Conservation (phyloP, 2,329 filamentous ascomycete species). For the Didymella pomorum region DNA sequence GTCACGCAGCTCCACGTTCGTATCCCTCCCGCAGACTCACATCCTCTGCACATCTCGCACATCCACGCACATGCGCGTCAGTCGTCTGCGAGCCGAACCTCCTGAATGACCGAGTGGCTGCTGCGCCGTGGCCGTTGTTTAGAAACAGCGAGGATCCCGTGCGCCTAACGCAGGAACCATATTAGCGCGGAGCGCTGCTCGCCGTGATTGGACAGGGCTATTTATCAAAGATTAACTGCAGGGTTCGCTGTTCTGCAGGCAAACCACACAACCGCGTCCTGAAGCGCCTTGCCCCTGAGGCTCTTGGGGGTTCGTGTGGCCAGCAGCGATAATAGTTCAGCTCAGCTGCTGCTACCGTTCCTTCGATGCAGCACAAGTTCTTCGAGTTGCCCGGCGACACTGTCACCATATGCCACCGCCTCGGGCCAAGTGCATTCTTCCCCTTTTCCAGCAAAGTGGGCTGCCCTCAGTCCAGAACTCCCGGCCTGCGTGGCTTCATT, state of each 20-base stretch:
- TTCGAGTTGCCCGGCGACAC: constrained; percentile 19
- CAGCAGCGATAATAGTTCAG: constrained; percentile 1
- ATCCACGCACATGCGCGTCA: constrained; percentile 3
- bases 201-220: constrained; percentile 31
- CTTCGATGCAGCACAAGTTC: constrained; percentile 15
- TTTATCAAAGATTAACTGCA: constrained; percentile 28
- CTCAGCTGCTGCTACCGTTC: constrained; percentile 15
- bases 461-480: constrained; percentile 28
- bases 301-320: constrained; percentile 8
- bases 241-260: constrained; percentile 22
- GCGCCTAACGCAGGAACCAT: constrained; percentile 34
- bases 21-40: constrained; percentile 17
- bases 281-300: constrained; percentile 37
- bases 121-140: constrained; percentile 33
- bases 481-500: constrained; percentile 39
- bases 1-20: constrained; percentile 5
- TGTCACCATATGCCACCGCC: constrained; percentile 11
- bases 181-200: neutral
- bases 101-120: constrained; percentile 21
- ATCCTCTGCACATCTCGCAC: constrained; percentile 1
- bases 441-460: constrained; percentile 27
- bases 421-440: constrained; percentile 20
- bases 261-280: constrained; percentile 24
- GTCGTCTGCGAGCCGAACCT: constrained; percentile 17
- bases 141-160: constrained; percentile 24